A percentile compares a stretch with the other conserved stretches of the same genome.
Conservation (phyloP, 352 stramenopile species). For the Phytopythium vexans region DNA sequence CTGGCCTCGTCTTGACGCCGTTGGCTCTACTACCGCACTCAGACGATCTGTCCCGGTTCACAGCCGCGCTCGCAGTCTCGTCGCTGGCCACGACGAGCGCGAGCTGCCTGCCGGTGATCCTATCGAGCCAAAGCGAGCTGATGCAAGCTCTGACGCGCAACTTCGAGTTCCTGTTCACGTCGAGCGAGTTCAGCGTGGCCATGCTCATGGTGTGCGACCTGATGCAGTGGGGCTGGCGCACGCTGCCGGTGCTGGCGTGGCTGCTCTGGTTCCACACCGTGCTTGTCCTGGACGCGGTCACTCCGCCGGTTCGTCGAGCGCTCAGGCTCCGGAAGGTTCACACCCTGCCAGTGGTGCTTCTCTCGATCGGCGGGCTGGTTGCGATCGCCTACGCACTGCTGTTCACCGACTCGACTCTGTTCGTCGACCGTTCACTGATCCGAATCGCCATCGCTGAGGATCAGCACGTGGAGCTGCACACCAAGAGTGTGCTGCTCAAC, state of each 20-base stretch:
- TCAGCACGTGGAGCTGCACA: constrained; percentile 17
- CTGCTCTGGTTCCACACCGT: constrained; percentile 30
- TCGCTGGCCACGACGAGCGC: neutral
- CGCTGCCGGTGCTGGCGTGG: constrained; percentile 13
- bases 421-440: constrained; percentile 26
- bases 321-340: constrained; percentile 22
- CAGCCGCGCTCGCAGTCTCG: neutral
- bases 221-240: constrained; percentile 22
- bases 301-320: constrained; percentile 11
- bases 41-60: too few relatives aligned
- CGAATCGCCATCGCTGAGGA: constrained; percentile 13
- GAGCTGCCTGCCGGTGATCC: constrained; percentile 3
- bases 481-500: constrained; percentile 37
- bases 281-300: constrained; percentile 23
- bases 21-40: too few relatives aligned
- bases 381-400: constrained; percentile 28
- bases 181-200: constrained; percentile 22
- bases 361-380: constrained; percentile 13
- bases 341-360: constrained; percentile 15
- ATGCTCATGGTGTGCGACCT: constrained; percentile 16
- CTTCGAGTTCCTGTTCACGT: constrained; percentile 34
- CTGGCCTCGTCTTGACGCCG: neutral
- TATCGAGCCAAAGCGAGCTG: constrained; percentile 16
- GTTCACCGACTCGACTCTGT: constrained; percentile 16
- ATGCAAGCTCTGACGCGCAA: constrained; percentile 18